phyloP scores from a whole-genome alignment of 148 eudicot genomes.

The Persicaria maculosa region DNA sequence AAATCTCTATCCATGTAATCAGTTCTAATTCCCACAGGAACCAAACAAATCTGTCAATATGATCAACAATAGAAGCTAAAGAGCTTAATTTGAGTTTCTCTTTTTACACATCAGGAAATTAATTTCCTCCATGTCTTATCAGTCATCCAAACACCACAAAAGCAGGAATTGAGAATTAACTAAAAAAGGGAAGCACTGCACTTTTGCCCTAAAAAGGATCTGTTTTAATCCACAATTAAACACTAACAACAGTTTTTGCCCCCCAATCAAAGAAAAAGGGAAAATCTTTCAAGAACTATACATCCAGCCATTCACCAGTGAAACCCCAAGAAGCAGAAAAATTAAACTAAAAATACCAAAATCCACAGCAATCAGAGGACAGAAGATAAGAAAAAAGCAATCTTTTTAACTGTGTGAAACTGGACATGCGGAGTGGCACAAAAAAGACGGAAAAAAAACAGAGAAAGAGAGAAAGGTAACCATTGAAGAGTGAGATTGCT shows the following conservation, averaged over 20 bases:
- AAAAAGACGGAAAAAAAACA: not conserved
- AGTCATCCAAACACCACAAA: not conserved
- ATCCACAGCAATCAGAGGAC: not conserved
- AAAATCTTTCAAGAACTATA: not conserved
- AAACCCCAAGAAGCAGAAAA: slow-evolving; percentile 12
- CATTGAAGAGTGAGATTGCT: slow-evolving; percentile 43
- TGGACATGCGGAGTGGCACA: too few relatives aligned
- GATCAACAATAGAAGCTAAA: not conserved
- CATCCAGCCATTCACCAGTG: not conserved
- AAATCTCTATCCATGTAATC: not conserved
- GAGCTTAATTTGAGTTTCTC: not conserved
- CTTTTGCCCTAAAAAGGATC: not conserved
- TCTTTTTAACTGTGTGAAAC: too few relatives aligned
- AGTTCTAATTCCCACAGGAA: not conserved
- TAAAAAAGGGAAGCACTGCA: not conserved
- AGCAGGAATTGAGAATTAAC: not conserved
- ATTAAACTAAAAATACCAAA: not conserved
- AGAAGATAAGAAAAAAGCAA: not conserved
- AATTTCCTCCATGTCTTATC: slow-evolving; percentile 2
- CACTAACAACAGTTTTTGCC: not conserved
- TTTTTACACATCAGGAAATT: not conserved
- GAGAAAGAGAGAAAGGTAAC: slow-evolving; percentile 17
- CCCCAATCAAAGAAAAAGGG: not conserved
- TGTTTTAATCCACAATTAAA: not conserved
- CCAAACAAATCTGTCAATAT: slow-evolving; percentile 1